These are phyloP conservation scores for Chloropicon primus DNA, from an alignment of 139 green algal genomes.

Conservation along the genomic window DNA sequence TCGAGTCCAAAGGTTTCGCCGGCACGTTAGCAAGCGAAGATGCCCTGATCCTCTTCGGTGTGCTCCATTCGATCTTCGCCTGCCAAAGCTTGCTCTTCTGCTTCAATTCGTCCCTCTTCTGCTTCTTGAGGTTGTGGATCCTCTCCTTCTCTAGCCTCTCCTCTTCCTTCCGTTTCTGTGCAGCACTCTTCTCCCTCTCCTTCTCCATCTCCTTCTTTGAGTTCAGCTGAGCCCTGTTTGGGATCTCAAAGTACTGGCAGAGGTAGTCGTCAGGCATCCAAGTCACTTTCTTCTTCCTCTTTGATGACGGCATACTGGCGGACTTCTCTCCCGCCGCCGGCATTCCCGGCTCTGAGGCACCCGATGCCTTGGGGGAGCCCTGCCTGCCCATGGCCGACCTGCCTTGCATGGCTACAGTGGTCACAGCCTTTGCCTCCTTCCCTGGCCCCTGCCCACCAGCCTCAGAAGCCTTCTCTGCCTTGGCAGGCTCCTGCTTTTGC, in stretches of 20 bases:
- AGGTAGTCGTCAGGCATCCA: background rate
- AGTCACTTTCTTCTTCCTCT: slow-evolving; percentile 3
- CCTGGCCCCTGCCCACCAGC: too few relatives aligned
- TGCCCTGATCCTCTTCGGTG: background rate
- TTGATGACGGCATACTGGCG: too few relatives aligned
- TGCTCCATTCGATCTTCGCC: background rate
- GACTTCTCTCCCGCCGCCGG: too few relatives aligned
- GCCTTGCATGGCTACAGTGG: background rate
- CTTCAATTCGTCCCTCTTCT: slow-evolving; percentile 1
- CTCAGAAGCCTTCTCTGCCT: background rate
- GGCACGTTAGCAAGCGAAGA: background rate
- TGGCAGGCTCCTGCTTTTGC: background rate
- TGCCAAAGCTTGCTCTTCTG: background rate
- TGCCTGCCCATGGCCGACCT: too few relatives aligned
- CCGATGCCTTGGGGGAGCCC: too few relatives aligned
- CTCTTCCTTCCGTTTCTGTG: background rate
- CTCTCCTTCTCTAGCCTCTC: background rate
- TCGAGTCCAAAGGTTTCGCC: slow-evolving; percentile 9
- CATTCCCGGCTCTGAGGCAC: too few relatives aligned
- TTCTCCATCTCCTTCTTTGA: background rate
- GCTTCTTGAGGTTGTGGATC: background rate
- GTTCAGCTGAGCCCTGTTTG: background rate
- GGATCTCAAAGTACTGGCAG: background rate
- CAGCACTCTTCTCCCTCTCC: background rate
- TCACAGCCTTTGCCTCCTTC: background rate